Evolutionary conservation across 257 asterid species (phyloP), one percentile per base, ranked within the genome.

Genomic region (Primulina tabacum): DNA sequence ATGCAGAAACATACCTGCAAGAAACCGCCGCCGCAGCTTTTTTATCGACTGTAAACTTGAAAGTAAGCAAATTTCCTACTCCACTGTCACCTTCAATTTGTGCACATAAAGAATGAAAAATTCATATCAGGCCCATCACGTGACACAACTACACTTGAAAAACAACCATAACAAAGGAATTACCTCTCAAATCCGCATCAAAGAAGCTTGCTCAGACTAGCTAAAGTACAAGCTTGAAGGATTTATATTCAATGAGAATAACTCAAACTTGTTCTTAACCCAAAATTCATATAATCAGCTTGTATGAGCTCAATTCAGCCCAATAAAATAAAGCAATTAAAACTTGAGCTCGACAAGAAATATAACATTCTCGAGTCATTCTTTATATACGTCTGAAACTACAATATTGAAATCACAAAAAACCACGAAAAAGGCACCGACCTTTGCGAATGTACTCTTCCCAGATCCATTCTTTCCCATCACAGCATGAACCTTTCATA

Each of bases 391-490:
- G 62, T 20, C 9, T 38, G 29, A 66, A 64, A 65, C 70, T 28
- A 56, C 65, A 78, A 33, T 56, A 60, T 53, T 17, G 32, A 70
- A 71, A 20, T 29, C 52, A 34, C 8, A 53, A 55, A 61, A 56
- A 55, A 75, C 67, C 72, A 60, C 8, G 33, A 56, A 67, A 57
- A 34, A 62, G 74, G 73, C 72, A 81, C 95, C 82, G 57, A 94
- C 99, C 98, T 94, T 94, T 4, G 97, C 98, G 61, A 94, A 89
- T 50, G 99, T 94, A n/a, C n/a, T n/a, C n/a, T n/a, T n/a, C n/a
- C n/a, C n/a, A n/a, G n/a, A n/a, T n/a, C n/a, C n/a, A n/a, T 94
- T 94, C 85, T 88, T 90, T 76, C 99, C 99, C 99, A 91, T 91
- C 52, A 94, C 84, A 52, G 88, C 92, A 76, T 94, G 99, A 75